These are phyloP conservation scores for Boletus reticuloceps DNA, from an alignment of 768 basidiomycete genomes.

Conservation along the genomic window DNA sequence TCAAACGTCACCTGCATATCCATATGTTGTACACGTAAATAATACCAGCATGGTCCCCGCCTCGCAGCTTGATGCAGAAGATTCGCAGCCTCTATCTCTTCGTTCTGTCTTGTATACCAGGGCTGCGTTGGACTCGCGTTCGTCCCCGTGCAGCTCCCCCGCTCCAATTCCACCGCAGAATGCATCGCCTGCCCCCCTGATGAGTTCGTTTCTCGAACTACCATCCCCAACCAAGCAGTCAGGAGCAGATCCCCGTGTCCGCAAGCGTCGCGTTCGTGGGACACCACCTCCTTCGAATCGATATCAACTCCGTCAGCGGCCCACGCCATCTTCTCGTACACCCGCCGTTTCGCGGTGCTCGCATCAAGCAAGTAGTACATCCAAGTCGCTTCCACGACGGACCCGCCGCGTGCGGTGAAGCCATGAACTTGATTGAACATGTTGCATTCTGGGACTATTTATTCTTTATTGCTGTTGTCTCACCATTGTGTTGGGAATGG, in stretches of 20 bases:
- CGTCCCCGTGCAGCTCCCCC: constrained; percentile 3
- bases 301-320: constrained; percentile 32
- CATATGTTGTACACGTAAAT: constrained; percentile 28
- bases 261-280: constrained; percentile 10
- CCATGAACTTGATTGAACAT: background rate
- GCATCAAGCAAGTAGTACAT: constrained; percentile 9
- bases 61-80: constrained; percentile 36
- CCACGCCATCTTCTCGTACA: constrained; percentile 13
- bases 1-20: constrained; percentile 44
- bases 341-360: constrained; percentile 17
- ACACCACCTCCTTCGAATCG: constrained; percentile 17
- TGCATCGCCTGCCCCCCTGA: constrained; percentile 5
- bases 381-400: constrained; percentile 15
- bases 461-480: constrained; percentile 36
- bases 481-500: constrained; percentile 7
- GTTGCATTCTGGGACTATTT: constrained; percentile 21
- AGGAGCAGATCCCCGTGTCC: background rate
- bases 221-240: constrained; percentile 9
- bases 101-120: constrained; percentile 38
- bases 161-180: constrained; percentile 4
- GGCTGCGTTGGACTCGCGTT: constrained; percentile 31
- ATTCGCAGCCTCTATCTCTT: constrained; percentile 26
- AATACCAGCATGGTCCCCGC: constrained; percentile 33
- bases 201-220: constrained; percentile 6
- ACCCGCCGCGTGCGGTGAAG: constrained; percentile 14